Evolutionary conservation across 805 yeast genomes (phyloP).

Genomic region (Cephaloascus fragrans): DNA sequence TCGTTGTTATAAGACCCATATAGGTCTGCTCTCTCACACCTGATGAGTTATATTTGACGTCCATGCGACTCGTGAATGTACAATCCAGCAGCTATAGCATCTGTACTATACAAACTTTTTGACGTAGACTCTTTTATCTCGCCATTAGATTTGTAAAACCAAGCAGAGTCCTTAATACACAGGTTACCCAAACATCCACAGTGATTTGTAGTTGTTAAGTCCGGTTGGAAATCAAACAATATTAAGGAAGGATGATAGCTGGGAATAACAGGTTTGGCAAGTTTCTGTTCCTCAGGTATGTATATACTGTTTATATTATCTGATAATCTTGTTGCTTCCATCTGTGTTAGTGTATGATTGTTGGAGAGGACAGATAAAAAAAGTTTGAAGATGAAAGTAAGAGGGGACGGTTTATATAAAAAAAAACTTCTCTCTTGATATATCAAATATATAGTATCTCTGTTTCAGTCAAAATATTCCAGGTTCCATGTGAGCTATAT

Average conservation of each 20-base stretch:
- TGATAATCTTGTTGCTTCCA: conserved; percentile 19
- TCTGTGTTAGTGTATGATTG: conserved; percentile 3
- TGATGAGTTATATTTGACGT: conserved; percentile 5
- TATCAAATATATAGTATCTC: no score
- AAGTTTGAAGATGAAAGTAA: no score
- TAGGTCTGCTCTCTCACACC: no score
- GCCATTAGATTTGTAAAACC: conserved; percentile 24
- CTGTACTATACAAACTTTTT: conserved; percentile 14
- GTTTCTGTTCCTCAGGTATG: conserved; percentile 13
- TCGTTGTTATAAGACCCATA: no score
- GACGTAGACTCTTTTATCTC: conserved; percentile 13
- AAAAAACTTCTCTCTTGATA: no score
- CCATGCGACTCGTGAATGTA: conserved; percentile 12
- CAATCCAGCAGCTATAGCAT: conserved; percentile 15
- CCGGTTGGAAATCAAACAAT: conserved; percentile 16
- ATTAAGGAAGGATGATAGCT: conserved; percentile 23
- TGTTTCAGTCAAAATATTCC: no score
- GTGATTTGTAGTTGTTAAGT: conserved; percentile 11
- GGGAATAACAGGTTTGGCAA: conserved; percentile 15
- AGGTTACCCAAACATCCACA: conserved; percentile 23
- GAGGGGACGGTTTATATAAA: no score
- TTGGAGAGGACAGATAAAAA: neutral
- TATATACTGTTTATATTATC: conserved; percentile 19
- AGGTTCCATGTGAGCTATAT: no score
- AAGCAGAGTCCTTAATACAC: conserved; percentile 21